phyloP scores from a whole-genome alignment of 305 asterid genomes.

The Solanum hybrid region DNA sequence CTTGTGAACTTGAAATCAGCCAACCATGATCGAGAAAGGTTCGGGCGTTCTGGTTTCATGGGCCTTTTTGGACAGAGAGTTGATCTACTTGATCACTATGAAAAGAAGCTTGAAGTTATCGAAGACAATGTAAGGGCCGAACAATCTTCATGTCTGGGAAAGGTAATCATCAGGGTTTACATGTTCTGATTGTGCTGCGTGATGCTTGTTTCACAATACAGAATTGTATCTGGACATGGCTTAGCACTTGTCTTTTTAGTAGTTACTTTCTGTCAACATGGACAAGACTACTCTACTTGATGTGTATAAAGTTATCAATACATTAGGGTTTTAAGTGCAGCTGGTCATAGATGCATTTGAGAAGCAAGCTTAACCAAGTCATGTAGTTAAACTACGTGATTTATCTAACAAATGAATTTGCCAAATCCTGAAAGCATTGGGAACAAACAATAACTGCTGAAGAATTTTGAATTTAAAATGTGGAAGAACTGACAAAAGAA shows the following conservation, averaged over 20 bases:
- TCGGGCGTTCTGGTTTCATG: slow-evolving; percentile 46
- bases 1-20: slow-evolving; percentile 46
- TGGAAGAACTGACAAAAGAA: not conserved
- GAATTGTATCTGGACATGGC: not conserved
- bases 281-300: not conserved
- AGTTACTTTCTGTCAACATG: not conserved
- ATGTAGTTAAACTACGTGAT: not conserved
- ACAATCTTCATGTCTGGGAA: slow-evolving; percentile 46
- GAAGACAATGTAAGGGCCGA: slow-evolving; percentile 64
- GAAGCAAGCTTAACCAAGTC: not conserved
- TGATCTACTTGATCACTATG: slow-evolving; percentile 48
- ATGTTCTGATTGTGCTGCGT: not conserved
- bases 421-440: not conserved
- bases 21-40: slow-evolving; percentile 29
- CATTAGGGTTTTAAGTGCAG: not conserved
- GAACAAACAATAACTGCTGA: not conserved
- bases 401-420: not conserved
- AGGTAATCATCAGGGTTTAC: slow-evolving; percentile 35
- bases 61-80: slow-evolving; percentile 56
- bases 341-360: not conserved
- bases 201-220: not conserved
- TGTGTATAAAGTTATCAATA: not conserved
- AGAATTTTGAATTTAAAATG: not conserved
- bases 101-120: slow-evolving; percentile 61
- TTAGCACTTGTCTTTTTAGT: not conserved